Evolutionary conservation across 2,329 filamentous ascomycete genomes (phyloP).

Genomic region (Gremmenia infestans): DNA sequence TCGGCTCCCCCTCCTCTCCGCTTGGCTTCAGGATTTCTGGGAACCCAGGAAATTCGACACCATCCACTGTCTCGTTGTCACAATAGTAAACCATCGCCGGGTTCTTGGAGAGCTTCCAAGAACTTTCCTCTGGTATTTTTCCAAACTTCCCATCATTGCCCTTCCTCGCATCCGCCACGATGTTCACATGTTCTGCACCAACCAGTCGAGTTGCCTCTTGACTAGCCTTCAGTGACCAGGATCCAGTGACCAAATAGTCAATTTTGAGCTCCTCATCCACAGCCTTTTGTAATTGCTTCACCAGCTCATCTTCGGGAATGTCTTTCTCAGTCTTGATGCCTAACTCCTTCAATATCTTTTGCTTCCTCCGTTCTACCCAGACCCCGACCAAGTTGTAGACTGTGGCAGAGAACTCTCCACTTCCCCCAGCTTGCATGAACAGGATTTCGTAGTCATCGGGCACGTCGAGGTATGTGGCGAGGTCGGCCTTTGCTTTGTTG

Average conservation of each 20-base stretch:
- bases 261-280: slow-evolving; percentile 69
- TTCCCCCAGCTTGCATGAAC: slow-evolving; percentile 84
- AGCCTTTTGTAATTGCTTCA: slow-evolving; percentile 56
- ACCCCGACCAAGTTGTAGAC: slow-evolving; percentile 79
- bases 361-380: slow-evolving; percentile 70
- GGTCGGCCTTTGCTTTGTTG: slow-evolving; percentile 68
- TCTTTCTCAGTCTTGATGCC: slow-evolving; percentile 41
- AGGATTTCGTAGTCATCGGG: slow-evolving; percentile 83
- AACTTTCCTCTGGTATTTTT: slow-evolving; percentile 69
- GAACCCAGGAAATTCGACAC: slow-evolving; percentile 78
- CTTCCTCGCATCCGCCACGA: slow-evolving; percentile 64
- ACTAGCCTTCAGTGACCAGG: slow-evolving; percentile 85
- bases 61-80: slow-evolving; percentile 91
- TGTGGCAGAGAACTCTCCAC: slow-evolving; percentile 76
- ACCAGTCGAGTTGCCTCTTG: slow-evolving; percentile 77
- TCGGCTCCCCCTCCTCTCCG: slow-evolving; percentile 57
- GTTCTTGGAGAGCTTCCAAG: slow-evolving; percentile 67
- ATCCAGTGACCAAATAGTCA: slow-evolving; percentile 85
- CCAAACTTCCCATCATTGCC: slow-evolving; percentile 78
- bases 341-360: slow-evolving; percentile 52
- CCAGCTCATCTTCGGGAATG: slow-evolving; percentile 47
- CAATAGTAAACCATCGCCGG: slow-evolving; percentile 77
- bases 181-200: slow-evolving; percentile 73
- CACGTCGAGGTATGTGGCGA: slow-evolving; percentile 72
- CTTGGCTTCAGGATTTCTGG: slow-evolving; percentile 58